phyloP scores from a whole-genome alignment of 169 alveolate species.

The Plasmodium inui region DNA sequence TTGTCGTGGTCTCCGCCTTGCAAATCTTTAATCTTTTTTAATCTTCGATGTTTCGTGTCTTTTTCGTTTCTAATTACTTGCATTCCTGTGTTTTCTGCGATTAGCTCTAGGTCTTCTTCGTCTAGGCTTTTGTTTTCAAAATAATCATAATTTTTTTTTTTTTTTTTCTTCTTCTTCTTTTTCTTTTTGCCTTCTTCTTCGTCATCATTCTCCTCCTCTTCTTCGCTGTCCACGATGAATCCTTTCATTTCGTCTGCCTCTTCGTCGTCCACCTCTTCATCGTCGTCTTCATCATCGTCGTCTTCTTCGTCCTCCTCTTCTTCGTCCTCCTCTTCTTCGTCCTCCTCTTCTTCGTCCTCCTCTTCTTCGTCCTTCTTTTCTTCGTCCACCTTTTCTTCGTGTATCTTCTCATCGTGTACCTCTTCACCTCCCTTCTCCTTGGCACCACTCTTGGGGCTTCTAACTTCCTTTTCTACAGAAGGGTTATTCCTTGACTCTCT shows the following conservation, averaged over 20 bases:
- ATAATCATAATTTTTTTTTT: slow-evolving; percentile 80
- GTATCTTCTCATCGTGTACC: not conserved
- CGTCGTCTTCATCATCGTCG: slow-evolving; percentile 75
- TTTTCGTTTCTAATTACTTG: slow-evolving; percentile 77
- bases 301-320: slow-evolving; percentile 39
- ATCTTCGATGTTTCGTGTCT: slow-evolving; percentile 77
- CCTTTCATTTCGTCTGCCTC: slow-evolving; percentile 82
- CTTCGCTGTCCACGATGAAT: slow-evolving; percentile 82
- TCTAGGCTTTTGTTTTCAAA: slow-evolving; percentile 79
- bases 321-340: slow-evolving; percentile 57
- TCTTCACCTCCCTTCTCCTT: slow-evolving; percentile 6
- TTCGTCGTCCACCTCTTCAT: slow-evolving; percentile 70
- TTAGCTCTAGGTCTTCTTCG: slow-evolving; percentile 85
- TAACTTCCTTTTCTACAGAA: not conserved
- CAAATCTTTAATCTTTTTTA: slow-evolving; percentile 73
- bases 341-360: slow-evolving; percentile 74
- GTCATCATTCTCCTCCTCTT: slow-evolving; percentile 78
- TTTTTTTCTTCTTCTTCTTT: slow-evolving; percentile 75
- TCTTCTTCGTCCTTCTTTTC: slow-evolving; percentile 68
- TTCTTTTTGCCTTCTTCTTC: slow-evolving; percentile 60
- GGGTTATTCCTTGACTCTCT: not conserved
- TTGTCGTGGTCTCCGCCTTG: slow-evolving; percentile 76
- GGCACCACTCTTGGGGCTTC: not conserved
- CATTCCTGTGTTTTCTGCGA: slow-evolving; percentile 86
- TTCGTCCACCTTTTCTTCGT: not conserved